These are phyloP conservation scores for Agaricus blazei DNA, from an alignment of 768 basidiomycete genomes.

Conservation along the genomic window DNA sequence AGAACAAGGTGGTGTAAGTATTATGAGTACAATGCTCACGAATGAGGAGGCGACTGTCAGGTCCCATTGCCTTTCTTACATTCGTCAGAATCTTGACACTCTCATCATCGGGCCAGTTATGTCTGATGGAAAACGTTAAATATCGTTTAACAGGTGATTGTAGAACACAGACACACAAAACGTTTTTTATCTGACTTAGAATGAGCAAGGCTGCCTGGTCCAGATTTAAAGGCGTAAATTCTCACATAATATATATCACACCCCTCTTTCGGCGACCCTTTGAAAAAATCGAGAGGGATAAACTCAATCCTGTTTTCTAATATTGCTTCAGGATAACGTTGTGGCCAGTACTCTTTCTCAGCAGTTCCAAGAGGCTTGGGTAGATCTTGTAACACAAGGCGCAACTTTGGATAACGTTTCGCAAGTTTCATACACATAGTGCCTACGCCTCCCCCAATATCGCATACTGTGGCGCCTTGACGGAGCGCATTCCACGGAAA, in stretches of 20 bases:
- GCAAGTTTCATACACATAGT: conserved; percentile 22
- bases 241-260: conserved; percentile 33
- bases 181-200: too few species aligned
- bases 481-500: conserved; percentile 27
- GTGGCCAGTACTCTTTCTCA: conserved; percentile 27
- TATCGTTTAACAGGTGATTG: too few species aligned
- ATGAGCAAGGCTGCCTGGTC: too few species aligned
- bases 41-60: conserved; percentile 29
- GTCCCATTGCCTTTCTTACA: conserved; percentile 29
- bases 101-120: conserved; percentile 36
- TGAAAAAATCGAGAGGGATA: conserved; percentile 32
- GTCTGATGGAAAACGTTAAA: conserved; percentile 25
- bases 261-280: conserved; percentile 25
- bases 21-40: conserved; percentile 20
- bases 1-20: too few species aligned
- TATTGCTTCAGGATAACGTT: conserved; percentile 20
- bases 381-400: conserved; percentile 31
- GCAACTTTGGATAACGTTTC: conserved; percentile 26
- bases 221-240: too few species aligned
- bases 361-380: conserved; percentile 26
- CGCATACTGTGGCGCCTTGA: conserved; percentile 25
- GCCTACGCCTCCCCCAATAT: conserved; percentile 28
- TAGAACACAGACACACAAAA: too few species aligned
- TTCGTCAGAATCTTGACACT: conserved; percentile 29
- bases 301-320: too few species aligned